These are phyloP conservation scores for Plantago coronopus DNA, from an alignment of 305 asterid genomes.

Conservation along the genomic window DNA sequence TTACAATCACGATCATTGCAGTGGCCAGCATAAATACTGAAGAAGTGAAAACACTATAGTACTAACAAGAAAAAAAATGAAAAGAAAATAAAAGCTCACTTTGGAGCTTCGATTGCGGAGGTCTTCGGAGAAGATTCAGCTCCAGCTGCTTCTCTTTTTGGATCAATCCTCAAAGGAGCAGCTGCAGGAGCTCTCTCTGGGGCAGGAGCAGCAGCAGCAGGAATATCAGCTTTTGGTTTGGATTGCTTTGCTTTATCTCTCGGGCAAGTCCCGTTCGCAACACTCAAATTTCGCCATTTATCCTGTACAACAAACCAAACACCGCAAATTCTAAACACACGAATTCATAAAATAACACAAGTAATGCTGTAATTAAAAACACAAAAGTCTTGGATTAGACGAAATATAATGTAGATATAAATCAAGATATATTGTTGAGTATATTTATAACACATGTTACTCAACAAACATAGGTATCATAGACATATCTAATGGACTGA, in stretches of 20 bases:
- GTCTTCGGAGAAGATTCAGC: slow-evolving; percentile 53
- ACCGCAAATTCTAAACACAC: neutral
- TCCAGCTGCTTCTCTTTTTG: slow-evolving; percentile 36
- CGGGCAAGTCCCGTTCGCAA: slow-evolving; percentile 63
- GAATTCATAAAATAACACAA: no score
- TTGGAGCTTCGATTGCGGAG: slow-evolving; percentile 51
- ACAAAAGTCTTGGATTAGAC: no score
- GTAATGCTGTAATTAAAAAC: no score
- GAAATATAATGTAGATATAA: no score
- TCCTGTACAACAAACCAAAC: slow-evolving; percentile 44
- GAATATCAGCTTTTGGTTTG: slow-evolving; percentile 55
- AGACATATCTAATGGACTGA: no score
- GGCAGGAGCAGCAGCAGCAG: slow-evolving; percentile 41
- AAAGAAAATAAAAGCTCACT: slow-evolving; percentile 26
- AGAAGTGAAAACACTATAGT: no score
- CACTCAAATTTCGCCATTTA: slow-evolving; percentile 90
- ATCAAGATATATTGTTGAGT: no score
- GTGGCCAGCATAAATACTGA: no score
- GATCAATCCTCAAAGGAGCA: slow-evolving; percentile 45
- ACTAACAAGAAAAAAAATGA: neutral
- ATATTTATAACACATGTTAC: no score
- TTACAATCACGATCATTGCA: no score
- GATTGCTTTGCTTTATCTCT: slow-evolving; percentile 66
- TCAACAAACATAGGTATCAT: no score
- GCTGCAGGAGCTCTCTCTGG: slow-evolving; percentile 34